phyloP scores from a whole-genome alignment of 441 rosid species.

The Populus hybrid region DNA sequence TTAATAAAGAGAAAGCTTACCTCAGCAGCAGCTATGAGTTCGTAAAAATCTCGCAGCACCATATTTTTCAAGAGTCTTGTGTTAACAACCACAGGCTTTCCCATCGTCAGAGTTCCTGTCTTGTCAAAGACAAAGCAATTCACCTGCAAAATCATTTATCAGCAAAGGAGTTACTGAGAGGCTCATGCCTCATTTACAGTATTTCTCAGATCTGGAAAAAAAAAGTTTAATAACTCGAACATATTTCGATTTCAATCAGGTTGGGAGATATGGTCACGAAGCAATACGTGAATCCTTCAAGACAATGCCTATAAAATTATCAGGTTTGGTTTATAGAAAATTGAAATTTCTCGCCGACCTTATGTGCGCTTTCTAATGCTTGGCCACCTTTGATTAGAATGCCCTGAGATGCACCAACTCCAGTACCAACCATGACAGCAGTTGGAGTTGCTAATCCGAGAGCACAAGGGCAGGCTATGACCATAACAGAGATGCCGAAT shows the following conservation, averaged over 20 bases:
- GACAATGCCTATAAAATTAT: not conserved
- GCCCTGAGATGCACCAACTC: slow-evolving; percentile 96
- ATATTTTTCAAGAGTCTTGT: slow-evolving; percentile 61
- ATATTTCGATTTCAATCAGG: not conserved
- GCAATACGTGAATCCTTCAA: not conserved
- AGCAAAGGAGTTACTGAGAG: not conserved
- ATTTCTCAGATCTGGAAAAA: not conserved
- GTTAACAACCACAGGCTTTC: slow-evolving; percentile 78
- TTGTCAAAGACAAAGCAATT: slow-evolving; percentile 89
- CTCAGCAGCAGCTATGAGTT: slow-evolving; percentile 84
- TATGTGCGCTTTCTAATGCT: slow-evolving; percentile 81
- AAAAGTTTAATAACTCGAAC: not conserved
- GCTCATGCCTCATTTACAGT: not conserved
- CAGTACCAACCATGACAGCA: slow-evolving; percentile 98
- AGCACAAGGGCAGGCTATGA: slow-evolving; percentile 97
- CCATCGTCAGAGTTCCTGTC: slow-evolving; percentile 91
- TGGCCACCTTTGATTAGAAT: slow-evolving; percentile 93
- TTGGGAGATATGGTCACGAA: not conserved
- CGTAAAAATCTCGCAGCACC: slow-evolving; percentile 67
- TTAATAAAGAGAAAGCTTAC: slow-evolving; percentile 28
- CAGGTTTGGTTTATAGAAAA: not conserved
- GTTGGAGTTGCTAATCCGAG: slow-evolving; percentile 96
- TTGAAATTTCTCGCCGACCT: slow-evolving; percentile 37
- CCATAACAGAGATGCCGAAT: slow-evolving; percentile 96
- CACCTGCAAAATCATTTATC: slow-evolving; percentile 44